phyloP scores from a whole-genome alignment of 2,329 filamentous ascomycete genomes.

The Colletotrichum sp. region DNA sequence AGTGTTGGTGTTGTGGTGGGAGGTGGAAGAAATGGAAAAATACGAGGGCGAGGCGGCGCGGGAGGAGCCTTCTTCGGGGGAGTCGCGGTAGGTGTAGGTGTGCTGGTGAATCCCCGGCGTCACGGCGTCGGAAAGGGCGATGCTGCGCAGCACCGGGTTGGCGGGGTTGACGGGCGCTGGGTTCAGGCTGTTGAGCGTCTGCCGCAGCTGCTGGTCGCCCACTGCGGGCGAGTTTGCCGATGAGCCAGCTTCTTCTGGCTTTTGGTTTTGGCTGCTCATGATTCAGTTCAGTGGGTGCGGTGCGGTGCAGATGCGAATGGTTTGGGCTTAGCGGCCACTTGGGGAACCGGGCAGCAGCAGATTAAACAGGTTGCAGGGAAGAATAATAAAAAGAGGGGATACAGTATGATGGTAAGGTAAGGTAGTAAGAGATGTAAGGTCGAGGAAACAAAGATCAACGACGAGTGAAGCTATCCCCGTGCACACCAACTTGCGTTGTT shows the following conservation, averaged over 20 bases:
- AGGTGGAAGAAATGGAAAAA: constrained; percentile 25
- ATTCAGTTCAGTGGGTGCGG: neutral
- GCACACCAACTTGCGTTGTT: neutral
- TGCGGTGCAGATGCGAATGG: neutral
- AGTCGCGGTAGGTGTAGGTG: constrained; percentile 29
- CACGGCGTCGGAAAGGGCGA: constrained; percentile 28
- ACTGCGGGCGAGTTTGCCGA: neutral
- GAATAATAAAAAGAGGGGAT: neutral
- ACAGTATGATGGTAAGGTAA: neutral
- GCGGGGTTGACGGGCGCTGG: constrained; percentile 13
- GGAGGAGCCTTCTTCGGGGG: constrained; percentile 3
- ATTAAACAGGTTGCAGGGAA: neutral
- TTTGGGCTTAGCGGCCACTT: neutral
- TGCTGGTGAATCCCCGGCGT: constrained; percentile 31
- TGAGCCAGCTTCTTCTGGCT: neutral
- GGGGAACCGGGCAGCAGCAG: neutral
- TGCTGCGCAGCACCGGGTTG: constrained; percentile 20
- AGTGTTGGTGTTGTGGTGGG: neutral
- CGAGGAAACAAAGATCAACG: neutral
- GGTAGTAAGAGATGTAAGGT: neutral
- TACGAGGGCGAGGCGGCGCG: constrained; percentile 24
- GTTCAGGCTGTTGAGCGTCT: neutral
- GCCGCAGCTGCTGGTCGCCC: neutral
- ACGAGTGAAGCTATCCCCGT: neutral
- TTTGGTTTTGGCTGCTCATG: constrained; percentile 10